Evolutionary conservation across 257 asterid genomes (phyloP), one percentile per base, ranked within the genome.

Genomic region (Solanum medicagineum): DNA sequence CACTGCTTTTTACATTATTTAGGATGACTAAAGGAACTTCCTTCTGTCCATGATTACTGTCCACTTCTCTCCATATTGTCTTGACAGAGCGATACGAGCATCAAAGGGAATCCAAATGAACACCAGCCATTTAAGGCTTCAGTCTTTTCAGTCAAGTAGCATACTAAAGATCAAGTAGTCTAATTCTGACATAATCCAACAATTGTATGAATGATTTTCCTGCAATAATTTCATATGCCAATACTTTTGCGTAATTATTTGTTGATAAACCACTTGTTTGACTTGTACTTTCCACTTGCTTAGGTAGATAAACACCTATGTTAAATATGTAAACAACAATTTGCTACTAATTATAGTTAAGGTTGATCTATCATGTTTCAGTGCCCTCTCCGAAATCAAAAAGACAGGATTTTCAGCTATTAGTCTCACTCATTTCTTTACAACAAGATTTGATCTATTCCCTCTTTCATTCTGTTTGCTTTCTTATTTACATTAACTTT

Each of bases 361-460:
- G 6, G 17, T 26, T 77, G 54, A 54, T 85, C 65, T 89, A 24
- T 83, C 86, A n/a, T 87, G 88, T 66, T 86, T 85, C 95, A 93
- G 98, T 86, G 93, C 92, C 81, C 98, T 95, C 86, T 89, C 97
- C 36, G 95, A 95, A 93, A 94, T 97, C 89, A 94, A 95, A 79
- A 97, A 97, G 92, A 94, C 97, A 65, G 98, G 99, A 84, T 93
- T 97, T 88, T 69, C 98, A 26, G 94, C 98, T 85, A 95, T 97
- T 86, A 97, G 94, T 91, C 97, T 95, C 84, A 95, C 95, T 49
- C 93, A 95, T 89, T 93, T 97, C 65, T 93, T 93, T 94, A 97
- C 99, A 57, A 98, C 99, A 66, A 98, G 98, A 79, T 97, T 98
- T 47, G 98, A 97, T 68, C 77, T 68, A 68, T 36, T 68, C 51